A percentile compares a stretch with the other conserved stretches of the same genome.
Evolutionary conservation across 2,329 filamentous ascomycete genomes (phyloP).

Genomic region (Verticillium dahliae): DNA sequence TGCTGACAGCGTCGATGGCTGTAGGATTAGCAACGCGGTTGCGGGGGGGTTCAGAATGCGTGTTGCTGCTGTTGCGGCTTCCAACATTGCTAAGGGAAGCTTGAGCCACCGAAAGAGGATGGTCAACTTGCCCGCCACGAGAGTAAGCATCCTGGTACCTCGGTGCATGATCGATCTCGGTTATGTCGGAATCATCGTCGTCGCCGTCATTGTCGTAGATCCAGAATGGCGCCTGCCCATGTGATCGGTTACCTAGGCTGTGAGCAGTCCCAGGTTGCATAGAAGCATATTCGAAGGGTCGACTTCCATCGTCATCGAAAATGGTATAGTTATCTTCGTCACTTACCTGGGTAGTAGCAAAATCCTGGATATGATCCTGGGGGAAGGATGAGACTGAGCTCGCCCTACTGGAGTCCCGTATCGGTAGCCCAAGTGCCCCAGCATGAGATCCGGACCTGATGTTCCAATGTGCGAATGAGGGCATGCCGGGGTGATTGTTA

Average conservation of each 20-base stretch:
- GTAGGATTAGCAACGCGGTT: neutral
- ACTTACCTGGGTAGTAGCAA: neutral
- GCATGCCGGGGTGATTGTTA: neutral
- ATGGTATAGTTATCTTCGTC: neutral
- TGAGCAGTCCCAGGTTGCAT: neutral
- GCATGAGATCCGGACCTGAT: too few species aligned
- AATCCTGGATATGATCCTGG: neutral
- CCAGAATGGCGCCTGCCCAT: neutral
- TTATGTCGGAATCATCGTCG: neutral
- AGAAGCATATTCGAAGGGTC: neutral
- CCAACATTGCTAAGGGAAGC: too few species aligned
- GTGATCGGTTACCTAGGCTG: too few species aligned
- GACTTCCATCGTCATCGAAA: neutral
- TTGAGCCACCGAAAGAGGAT: too few species aligned
- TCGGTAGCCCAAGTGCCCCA: neutral
- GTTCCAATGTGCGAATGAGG: neutral
- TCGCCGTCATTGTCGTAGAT: neutral
- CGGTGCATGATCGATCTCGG: neutral
- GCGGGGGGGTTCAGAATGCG: neutral
- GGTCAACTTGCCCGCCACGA: neutral
- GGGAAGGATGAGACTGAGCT: neutral
- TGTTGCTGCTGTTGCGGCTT: too few species aligned
- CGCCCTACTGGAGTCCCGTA: neutral
- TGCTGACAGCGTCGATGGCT: neutral
- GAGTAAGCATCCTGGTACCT: neutral